Conservation (phyloP, 208 protist species). For the Acanthamoeba healyi region DNA sequence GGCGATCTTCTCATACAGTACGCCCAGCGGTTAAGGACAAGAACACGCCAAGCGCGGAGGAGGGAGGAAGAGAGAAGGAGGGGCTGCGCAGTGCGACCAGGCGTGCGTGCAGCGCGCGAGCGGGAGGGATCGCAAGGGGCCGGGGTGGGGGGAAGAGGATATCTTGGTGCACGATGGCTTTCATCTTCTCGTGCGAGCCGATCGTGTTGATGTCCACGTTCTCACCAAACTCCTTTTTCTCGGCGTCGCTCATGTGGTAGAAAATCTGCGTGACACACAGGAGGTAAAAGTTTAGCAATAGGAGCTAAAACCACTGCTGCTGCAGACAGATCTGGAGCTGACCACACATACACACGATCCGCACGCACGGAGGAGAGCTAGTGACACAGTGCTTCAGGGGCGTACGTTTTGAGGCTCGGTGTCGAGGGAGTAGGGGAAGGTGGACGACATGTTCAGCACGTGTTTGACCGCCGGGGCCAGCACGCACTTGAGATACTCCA, state of each 20-base stretch:
- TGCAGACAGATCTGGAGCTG: too few relatives aligned
- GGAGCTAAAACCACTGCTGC: too few relatives aligned
- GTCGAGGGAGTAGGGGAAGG: background rate
- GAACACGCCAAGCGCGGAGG: background rate
- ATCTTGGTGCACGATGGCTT: slow-evolving; percentile 18
- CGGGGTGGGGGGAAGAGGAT: background rate
- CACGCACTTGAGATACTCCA: slow-evolving; percentile 40
- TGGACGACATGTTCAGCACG: background rate
- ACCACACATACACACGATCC: too few relatives aligned
- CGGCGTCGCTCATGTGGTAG: background rate
- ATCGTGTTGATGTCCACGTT: slow-evolving; percentile 11
- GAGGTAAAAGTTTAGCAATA: too few relatives aligned
- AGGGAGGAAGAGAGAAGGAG: too few relatives aligned
- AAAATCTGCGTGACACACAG: background rate
- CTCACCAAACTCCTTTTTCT: background rate
- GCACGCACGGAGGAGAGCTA: background rate
- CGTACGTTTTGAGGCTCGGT: slow-evolving; percentile 16
- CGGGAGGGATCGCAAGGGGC: background rate
- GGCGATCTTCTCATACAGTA: slow-evolving; percentile 6
- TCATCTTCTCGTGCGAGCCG: background rate
- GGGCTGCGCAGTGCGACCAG: too few relatives aligned
- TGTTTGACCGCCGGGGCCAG: background rate
- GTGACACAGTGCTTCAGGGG: background rate
- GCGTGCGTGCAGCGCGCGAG: background rate
- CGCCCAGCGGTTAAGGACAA: background rate